phyloP scores from a whole-genome alignment of 2,329 filamentous ascomycete species.

The Talaromyces sp. region DNA sequence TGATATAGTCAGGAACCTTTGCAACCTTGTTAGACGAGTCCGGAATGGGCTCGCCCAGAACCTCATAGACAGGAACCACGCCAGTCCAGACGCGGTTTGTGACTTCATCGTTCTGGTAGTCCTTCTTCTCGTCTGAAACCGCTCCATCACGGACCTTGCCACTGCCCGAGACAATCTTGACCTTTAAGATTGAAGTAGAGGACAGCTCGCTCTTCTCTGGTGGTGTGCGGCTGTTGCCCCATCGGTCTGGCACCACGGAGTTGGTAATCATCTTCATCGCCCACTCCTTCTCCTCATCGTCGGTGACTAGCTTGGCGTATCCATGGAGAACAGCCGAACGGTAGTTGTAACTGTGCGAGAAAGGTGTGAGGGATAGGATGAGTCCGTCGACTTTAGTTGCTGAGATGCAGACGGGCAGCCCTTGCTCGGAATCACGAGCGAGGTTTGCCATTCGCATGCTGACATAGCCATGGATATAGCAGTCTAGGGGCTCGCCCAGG shows the following conservation, averaged over 20 bases:
- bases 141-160: conserved; percentile 67
- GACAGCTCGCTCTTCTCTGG: conserved; percentile 69
- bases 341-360: conserved; percentile 82
- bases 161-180: conserved; percentile 65
- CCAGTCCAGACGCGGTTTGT: conserved; percentile 53
- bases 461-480: conserved; percentile 82
- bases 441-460: conserved; percentile 70
- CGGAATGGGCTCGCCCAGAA: conserved; percentile 59
- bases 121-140: conserved; percentile 57
- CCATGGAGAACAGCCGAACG: conserved; percentile 75
- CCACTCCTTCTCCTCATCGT: conserved; percentile 65
- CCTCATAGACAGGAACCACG: conserved; percentile 60
- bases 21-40: conserved; percentile 54
- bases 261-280: conserved; percentile 77
- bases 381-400: conserved; percentile 74
- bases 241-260: conserved; percentile 63
- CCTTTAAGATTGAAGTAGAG: conserved; percentile 65
- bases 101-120: conserved; percentile 44
- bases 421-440: conserved; percentile 43
- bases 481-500: conserved; percentile 61
- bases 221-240: conserved; percentile 63
- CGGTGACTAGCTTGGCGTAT: conserved; percentile 61
- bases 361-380: conserved; percentile 72
- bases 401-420: conserved; percentile 66
- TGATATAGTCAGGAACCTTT: conserved; percentile 59